Conservation (phyloP, 345 rosid genomes). For the Rhizophora mangle region DNA sequence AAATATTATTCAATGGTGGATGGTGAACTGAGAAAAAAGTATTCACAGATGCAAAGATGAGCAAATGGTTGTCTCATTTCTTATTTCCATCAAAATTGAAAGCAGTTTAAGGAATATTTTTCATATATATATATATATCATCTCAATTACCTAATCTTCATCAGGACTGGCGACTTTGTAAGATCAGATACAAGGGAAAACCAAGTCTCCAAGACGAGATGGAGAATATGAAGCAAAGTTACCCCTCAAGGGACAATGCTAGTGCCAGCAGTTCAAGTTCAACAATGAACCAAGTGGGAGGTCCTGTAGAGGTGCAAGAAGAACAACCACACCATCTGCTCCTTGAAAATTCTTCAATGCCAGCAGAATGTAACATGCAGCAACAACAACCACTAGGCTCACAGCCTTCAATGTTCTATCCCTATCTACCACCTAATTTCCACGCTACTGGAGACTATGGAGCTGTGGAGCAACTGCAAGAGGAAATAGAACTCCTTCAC, state of each 20-base stretch:
- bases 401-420: background rate
- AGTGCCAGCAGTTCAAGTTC: background rate
- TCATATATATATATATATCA: background rate
- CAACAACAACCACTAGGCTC: background rate
- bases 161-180: constrained; percentile 25
- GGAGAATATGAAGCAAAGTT: constrained; percentile 8
- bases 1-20: no score
- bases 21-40: no score
- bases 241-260: constrained; percentile 1
- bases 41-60: no score
- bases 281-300: background rate
- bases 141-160: no score
- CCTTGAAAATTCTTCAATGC: background rate
- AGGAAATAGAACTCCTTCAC: background rate
- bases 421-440: background rate
- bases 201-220: constrained; percentile 18
- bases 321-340: background rate
- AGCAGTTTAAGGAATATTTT: no score
- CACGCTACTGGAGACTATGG: background rate
- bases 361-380: background rate
- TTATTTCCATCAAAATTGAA: no score
- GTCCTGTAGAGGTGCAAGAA: background rate
- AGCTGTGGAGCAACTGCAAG: background rate
- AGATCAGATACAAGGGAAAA: constrained; percentile 18
- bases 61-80: no score